These are phyloP conservation scores for Parastagonospora avenae DNA, from an alignment of 2,329 filamentous ascomycete genomes.

Conservation along the genomic window DNA sequence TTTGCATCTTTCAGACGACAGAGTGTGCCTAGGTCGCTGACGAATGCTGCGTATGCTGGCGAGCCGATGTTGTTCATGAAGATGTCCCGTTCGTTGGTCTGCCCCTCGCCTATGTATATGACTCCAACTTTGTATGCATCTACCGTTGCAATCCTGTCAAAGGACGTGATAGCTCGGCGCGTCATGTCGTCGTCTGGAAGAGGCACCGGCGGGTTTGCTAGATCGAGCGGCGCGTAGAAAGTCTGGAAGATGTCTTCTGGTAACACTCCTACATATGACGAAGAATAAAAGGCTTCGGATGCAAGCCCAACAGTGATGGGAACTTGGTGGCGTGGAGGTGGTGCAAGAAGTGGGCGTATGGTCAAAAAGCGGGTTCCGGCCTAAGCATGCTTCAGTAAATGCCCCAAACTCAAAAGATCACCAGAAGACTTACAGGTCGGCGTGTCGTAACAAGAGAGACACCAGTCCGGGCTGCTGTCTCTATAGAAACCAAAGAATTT, in stretches of 20 bases:
- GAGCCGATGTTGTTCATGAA: conserved; percentile 86
- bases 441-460: conserved; percentile 74
- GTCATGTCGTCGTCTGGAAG: conserved; percentile 74
- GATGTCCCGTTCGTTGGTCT: conserved; percentile 82
- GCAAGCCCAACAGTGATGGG: conserved; percentile 47
- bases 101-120: conserved; percentile 87
- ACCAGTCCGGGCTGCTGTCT: conserved; percentile 69
- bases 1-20: conserved; percentile 79
- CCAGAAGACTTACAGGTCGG: conserved; percentile 70
- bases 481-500: conserved; percentile 74
- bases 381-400: conserved; percentile 19
- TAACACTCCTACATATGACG: conserved; percentile 65
- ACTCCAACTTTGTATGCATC: conserved; percentile 96
- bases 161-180: conserved; percentile 74
- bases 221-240: conserved; percentile 62
- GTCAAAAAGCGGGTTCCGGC: conserved; percentile 52
- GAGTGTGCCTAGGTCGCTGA: conserved; percentile 80
- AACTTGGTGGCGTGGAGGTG: conserved; percentile 48
- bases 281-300: conserved; percentile 51
- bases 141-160: conserved; percentile 87
- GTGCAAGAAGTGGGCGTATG: conserved; percentile 43
- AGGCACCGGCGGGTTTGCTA: conserved; percentile 67
- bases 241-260: conserved; percentile 76
- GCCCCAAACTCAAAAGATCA: conserved; percentile 20
- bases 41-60: conserved; percentile 83